Evolutionary conservation across 2,329 filamentous ascomycete species (phyloP), one percentile per base, ranked within the genome.

Genomic region (Aspergillus awamori): DNA sequence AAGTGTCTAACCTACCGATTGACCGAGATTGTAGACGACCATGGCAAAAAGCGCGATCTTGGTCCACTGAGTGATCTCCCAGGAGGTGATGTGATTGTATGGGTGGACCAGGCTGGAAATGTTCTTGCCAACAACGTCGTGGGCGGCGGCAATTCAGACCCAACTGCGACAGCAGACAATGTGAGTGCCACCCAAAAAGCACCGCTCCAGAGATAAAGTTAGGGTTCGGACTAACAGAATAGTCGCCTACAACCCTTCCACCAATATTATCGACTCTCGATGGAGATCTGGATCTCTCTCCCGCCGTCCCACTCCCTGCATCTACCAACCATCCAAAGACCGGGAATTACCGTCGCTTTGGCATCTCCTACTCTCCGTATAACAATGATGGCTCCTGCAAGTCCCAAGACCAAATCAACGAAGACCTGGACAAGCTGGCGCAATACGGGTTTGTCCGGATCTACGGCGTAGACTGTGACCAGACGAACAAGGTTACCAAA

Each of bases 401-500:
- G 75, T 80, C 83, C 5, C 79, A 83, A 57, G 77, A 80, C 1
- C 80, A 91, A 67, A 83, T 96, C 55, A 80, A 84, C 62, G 72
- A 77, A 20, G 92, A 96, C 70, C 85, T 95, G 67, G 77, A 79
- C 51, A 61, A 45, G 43, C 77, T 87, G 55, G 80, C 86, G 28
- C 74, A 77, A 13, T 93, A 89, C 76, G 81, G 82, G 17, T 76
- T 87, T 38, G 80, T 96, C 58, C 90, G 93, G 54, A 84, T 91
- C 71, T 96, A 96, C 72, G 92, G 92, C 56, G 86, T 87, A 60
- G 91, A 93, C 75, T 96, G 92, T 75, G 80, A 91, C 70, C 89
- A 93, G 74, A 84, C 92, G 41, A 74, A 82, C 2, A 85, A 82
- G 13, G 85, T 90, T 17, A 79, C 89, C 33, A 76, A 81, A 10